These are phyloP conservation scores for Cryptosporidium felis DNA, from an alignment of 169 alveolate genomes.

Conservation along the genomic window DNA sequence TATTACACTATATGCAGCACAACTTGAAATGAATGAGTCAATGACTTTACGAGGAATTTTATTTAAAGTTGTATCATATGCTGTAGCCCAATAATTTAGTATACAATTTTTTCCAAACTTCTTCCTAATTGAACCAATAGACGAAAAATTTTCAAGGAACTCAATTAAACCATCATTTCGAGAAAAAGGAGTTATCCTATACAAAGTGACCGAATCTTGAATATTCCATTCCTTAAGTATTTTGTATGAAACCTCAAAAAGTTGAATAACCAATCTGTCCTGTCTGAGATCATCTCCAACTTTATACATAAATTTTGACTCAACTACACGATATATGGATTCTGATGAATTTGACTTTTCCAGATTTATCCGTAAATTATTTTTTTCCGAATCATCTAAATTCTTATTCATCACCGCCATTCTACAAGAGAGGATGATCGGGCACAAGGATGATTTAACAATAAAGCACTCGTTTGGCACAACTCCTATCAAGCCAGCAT, in stretches of 20 bases:
- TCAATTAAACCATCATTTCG: conserved; percentile 85
- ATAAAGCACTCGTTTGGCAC: conserved; percentile 67
- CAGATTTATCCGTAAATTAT: not conserved
- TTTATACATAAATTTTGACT: conserved; percentile 84
- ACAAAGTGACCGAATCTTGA: conserved; percentile 87
- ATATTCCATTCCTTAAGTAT: conserved; percentile 89
- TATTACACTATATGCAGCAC: conserved; percentile 97
- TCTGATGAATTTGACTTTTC: conserved; percentile 56
- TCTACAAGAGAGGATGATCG: conserved; percentile 51
- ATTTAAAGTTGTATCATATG: conserved; percentile 38
- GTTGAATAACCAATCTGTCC: conserved; percentile 91
- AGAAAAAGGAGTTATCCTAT: conserved; percentile 84
- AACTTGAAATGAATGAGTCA: conserved; percentile 90
- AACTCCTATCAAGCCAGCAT: conserved; percentile 45
- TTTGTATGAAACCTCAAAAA: conserved; percentile 86
- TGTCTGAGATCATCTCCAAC: conserved; percentile 96
- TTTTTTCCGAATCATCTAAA: not conserved
- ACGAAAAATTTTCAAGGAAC: conserved; percentile 76
- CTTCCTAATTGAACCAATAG: conserved; percentile 71
- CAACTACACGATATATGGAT: conserved; percentile 66
- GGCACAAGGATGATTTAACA: conserved; percentile 68
- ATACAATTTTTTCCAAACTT: conserved; percentile 73
- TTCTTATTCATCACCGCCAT: conserved; percentile 17
- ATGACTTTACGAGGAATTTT: conserved; percentile 47
- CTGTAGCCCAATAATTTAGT: conserved; percentile 69